Conservation (phyloP, 2,329 filamentous ascomycete genomes). For the Stemphylium beticola region DNA sequence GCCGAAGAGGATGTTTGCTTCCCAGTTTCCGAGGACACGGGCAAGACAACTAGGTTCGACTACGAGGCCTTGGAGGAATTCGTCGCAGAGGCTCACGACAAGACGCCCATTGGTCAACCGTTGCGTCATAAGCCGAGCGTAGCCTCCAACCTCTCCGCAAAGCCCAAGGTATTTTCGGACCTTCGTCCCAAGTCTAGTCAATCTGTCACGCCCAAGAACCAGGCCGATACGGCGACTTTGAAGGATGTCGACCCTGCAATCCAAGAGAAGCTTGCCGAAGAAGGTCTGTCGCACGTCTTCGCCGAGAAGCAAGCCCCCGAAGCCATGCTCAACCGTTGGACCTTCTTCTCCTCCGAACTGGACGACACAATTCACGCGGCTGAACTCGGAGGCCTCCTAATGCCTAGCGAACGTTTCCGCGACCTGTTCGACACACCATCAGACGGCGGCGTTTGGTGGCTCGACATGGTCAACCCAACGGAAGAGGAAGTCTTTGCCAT, state of each 20-base stretch:
- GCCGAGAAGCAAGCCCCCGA: constrained; percentile 53
- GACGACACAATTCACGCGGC: constrained; percentile 92
- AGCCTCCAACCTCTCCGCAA: constrained; percentile 53
- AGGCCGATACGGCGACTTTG: constrained; percentile 38
- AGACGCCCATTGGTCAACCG: constrained; percentile 54
- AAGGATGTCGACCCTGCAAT: constrained; percentile 40
- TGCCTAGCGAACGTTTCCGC: constrained; percentile 87
- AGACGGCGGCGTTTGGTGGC: constrained; percentile 93
- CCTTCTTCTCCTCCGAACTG: constrained; percentile 94
- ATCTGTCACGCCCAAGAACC: constrained; percentile 46
- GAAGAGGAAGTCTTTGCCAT: constrained; percentile 87
- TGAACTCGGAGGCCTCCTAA: constrained; percentile 84
- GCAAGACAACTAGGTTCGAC: constrained; percentile 82
- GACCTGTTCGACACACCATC: constrained; percentile 79
- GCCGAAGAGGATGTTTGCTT: constrained; percentile 91
- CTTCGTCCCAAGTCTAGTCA: constrained; percentile 56
- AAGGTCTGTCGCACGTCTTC: constrained; percentile 45
- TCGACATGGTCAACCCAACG: constrained; percentile 89
- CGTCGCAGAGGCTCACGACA: constrained; percentile 65
- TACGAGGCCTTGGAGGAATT: constrained; percentile 96
- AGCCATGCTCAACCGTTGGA: constrained; percentile 74
- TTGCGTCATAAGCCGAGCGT: constrained; percentile 48
- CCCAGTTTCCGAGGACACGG: constrained; percentile 72
- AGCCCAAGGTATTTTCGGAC: constrained; percentile 66
- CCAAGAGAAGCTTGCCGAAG: constrained; percentile 54